Base-by-base conservation (phyloP, 2,329 filamentous ascomycete genomes). In the Tolypocladium ophioglossoides region DNA sequence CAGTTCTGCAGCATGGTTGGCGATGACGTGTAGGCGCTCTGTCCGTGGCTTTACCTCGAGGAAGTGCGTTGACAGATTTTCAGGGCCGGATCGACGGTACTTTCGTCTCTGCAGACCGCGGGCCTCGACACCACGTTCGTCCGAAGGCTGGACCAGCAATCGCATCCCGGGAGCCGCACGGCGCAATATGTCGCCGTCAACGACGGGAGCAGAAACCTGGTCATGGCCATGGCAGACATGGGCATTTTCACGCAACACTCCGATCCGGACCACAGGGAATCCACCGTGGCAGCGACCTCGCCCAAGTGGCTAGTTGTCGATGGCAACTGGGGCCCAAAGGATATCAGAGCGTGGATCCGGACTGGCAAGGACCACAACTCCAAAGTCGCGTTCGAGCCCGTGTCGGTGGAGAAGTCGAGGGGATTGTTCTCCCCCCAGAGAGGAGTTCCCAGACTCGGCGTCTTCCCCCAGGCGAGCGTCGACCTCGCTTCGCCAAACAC, bases 151-250 rank as follows among this genome's bases (percentile, higher is more conserved):
- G 70, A 72, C 16, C 71, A 70, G 18, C 69, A 76, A 46, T 73
- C 74, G 56, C 72, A 68, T 24, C 75, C 75, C 3, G 76, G 78
- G 1, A 78, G 77, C 35, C 80, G 87, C 54, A 97, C 92, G 2
- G 90, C 91, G 0, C 91, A 96, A 68, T 97, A 97, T 67, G 82
- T 97, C 3, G 87, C 92, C 18, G 76, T 97, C 59, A 99, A 97
- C 66, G 88, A 95, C 64, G 76, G 76, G 0, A 82, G 86, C 56
- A 95, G 91, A 68, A 87, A 91, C 58, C 80, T 99, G 2, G 78
- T 91, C n/a, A 71, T 96, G 58, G 92, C 91, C 48, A 95, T 96
- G 89, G 91, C 92, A 5, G 94, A 97, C 66, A 96, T 97, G 91
- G 81, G 78, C 54, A 92, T 96, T 62, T 81, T 96, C 50, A 78